Percentiles rank a stretch among this genome's conserved stretches.
phyloP scores from a whole-genome alignment of 2,329 filamentous ascomycete species.

The Botrytis aclada region DNA sequence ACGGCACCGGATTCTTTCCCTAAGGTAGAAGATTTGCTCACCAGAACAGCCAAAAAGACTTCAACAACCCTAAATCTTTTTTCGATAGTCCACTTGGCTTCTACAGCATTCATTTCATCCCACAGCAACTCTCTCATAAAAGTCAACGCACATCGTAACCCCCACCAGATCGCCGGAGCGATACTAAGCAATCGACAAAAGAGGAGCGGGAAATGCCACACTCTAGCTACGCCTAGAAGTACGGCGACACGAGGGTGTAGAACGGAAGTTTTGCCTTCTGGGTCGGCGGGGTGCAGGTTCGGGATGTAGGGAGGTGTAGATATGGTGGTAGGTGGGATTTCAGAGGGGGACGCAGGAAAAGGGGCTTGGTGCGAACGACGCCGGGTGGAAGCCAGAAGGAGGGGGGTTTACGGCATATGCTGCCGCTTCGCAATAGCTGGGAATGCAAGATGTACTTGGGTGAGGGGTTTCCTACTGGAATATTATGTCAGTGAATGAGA shows the following conservation, averaged over 20 bases:
- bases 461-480: neutral
- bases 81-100: conserved; percentile 44
- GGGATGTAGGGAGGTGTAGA: conserved; percentile 23
- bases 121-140: conserved; percentile 63
- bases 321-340: conserved; percentile 11
- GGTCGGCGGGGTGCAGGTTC: conserved; percentile 30
- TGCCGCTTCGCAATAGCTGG: conserved; percentile 36
- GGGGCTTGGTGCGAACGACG: conserved; percentile 22
- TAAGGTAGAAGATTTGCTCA: conserved; percentile 52
- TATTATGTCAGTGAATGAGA: neutral
- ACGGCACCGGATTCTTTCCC: neutral
- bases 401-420: conserved; percentile 37
- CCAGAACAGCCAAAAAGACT: conserved; percentile 65
- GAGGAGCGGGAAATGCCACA: conserved; percentile 72
- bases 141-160: conserved; percentile 63
- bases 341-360: conserved; percentile 13
- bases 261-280: conserved; percentile 41
- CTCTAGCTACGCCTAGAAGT: conserved; percentile 67
- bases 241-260: conserved; percentile 77
- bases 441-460: conserved; percentile 6
- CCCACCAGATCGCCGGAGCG: conserved; percentile 69
- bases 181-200: conserved; percentile 70
- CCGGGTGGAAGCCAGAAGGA: conserved; percentile 36
- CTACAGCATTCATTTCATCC: conserved; percentile 42
- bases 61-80: conserved; percentile 60